Conservation (phyloP, 495 filamentous ascomycete genomes). For the Penicillium alfredii region DNA sequence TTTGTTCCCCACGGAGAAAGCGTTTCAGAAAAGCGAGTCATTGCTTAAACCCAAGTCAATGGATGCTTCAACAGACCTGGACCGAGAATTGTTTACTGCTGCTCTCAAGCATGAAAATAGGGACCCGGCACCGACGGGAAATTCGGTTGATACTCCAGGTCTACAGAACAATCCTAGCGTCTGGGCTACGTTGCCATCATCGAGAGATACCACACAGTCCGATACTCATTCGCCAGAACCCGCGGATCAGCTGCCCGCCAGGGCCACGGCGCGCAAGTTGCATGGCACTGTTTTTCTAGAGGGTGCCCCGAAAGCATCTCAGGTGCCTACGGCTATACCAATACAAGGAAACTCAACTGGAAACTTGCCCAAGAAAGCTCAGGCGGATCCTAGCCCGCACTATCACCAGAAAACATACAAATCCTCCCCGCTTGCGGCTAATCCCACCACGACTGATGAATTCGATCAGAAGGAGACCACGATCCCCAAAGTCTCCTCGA, state of each 20-base stretch:
- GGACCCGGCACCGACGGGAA: not conserved
- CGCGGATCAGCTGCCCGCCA: not conserved
- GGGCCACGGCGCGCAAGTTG: conserved; percentile 6
- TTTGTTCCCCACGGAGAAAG: not conserved
- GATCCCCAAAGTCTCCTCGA: not conserved
- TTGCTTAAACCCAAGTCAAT: not conserved
- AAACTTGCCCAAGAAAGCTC: conserved; percentile 5
- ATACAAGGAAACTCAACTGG: conserved; percentile 1
- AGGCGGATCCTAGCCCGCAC: conserved; percentile 8
- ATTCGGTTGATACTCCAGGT: no score
- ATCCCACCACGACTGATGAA: conserved; percentile 13
- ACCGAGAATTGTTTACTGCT: conserved; percentile 28
- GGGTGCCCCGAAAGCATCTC: not conserved
- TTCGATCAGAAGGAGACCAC: not conserved
- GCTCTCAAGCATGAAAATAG: conserved; percentile 19
- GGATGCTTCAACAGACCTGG: conserved; percentile 16
- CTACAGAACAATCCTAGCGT: no score
- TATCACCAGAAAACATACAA: conserved; percentile 23
- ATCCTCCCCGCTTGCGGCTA: conserved; percentile 31
- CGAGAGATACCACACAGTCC: no score
- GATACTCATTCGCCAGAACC: conserved; percentile 1
- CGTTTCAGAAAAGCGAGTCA: conserved; percentile 1
- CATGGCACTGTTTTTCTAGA: conserved; percentile 4
- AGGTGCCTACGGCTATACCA: not conserved
- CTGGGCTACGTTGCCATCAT: no score